Percentiles rank a stretch among this genome's conserved stretches.
Evolutionary conservation across 768 basidiomycete species (phyloP).

Genomic region (Leccinum boreale): DNA sequence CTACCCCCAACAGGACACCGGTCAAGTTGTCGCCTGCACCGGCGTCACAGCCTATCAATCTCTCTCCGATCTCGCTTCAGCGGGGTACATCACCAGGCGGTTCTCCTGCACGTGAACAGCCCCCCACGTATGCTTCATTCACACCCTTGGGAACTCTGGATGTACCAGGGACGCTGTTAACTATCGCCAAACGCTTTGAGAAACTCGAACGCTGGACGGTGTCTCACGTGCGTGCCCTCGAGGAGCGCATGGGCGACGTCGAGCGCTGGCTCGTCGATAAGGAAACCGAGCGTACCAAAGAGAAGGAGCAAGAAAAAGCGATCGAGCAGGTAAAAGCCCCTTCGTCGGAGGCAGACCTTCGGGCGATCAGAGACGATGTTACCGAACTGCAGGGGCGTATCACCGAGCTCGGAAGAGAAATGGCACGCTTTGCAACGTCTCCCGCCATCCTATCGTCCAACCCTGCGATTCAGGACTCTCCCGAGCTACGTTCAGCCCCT

Average conservation of each 20-base stretch:
- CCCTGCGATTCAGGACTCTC: conserved; percentile 42
- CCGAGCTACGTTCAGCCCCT: conserved; percentile 43
- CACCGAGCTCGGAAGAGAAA: conserved; percentile 71
- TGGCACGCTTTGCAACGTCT: conserved; percentile 67
- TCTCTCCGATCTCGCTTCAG: conserved; percentile 66
- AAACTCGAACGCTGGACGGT: conserved; percentile 91
- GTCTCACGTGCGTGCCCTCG: conserved; percentile 83
- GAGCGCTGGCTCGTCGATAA: conserved; percentile 87
- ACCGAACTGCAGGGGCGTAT: conserved; percentile 73
- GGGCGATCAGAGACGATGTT: conserved; percentile 62
- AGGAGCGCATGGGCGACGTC: conserved; percentile 90
- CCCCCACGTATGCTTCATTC: conserved; percentile 78
- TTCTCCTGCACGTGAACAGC: conserved; percentile 43
- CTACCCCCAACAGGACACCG: conserved; percentile 46
- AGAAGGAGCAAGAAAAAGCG: conserved; percentile 38
- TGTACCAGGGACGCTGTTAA: conserved; percentile 67
- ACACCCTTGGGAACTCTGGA: conserved; percentile 68
- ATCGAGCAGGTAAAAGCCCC: conserved; percentile 4
- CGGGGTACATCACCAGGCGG: conserved; percentile 38
- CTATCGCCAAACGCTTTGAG: conserved; percentile 75
- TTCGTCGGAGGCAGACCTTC: conserved; percentile 38
- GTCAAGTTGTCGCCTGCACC: conserved; percentile 32
- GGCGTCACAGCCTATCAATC: conserved; percentile 44
- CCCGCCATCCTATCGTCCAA: conserved; percentile 44
- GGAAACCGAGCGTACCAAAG: conserved; percentile 52